Percentiles rank a stretch among this genome's conserved stretches.
Evolutionary conservation across 2,329 filamentous ascomycete species (phyloP).

Genomic region (Trichothecium sympodiale): DNA sequence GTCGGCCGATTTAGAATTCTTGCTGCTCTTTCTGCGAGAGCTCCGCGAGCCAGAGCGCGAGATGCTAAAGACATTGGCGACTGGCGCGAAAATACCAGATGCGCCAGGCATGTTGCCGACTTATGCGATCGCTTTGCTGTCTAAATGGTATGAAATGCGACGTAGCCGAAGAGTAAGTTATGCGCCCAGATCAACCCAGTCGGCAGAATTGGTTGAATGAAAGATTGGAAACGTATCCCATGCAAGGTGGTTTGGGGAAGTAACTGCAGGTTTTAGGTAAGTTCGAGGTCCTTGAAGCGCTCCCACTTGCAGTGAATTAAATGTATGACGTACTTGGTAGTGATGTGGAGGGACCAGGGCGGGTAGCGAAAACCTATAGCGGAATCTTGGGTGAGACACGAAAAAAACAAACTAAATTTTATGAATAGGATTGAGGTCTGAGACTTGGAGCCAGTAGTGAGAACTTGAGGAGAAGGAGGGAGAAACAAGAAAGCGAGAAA

Average conservation of each 20-base stretch:
- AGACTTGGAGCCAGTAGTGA: too few species aligned
- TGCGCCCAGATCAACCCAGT: too few species aligned
- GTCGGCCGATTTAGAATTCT: neutral
- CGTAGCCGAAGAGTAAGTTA: neutral
- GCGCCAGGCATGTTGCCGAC: conserved; percentile 16
- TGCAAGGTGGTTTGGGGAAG: neutral
- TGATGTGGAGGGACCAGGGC: too few species aligned
- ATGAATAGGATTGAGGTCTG: too few species aligned
- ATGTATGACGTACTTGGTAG: too few species aligned
- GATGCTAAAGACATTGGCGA: conserved; percentile 23
- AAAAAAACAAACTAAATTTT: too few species aligned
- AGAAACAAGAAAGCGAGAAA: too few species aligned
- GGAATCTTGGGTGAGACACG: too few species aligned
- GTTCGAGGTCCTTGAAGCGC: neutral
- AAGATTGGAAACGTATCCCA: neutral
- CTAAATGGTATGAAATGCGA: neutral
- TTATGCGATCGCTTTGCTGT: neutral
- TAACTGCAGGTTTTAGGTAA: neutral
- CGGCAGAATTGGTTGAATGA: too few species aligned
- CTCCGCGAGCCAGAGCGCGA: conserved; percentile 14
- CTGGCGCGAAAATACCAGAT: conserved; percentile 17
- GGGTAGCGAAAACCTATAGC: too few species aligned
- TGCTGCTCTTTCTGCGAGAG: conserved; percentile 9
- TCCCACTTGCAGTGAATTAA: too few species aligned
- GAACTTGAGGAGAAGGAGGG: too few species aligned